These are phyloP conservation scores for Chiua virens DNA, from an alignment of 768 basidiomycete species.

Conservation along the genomic window DNA sequence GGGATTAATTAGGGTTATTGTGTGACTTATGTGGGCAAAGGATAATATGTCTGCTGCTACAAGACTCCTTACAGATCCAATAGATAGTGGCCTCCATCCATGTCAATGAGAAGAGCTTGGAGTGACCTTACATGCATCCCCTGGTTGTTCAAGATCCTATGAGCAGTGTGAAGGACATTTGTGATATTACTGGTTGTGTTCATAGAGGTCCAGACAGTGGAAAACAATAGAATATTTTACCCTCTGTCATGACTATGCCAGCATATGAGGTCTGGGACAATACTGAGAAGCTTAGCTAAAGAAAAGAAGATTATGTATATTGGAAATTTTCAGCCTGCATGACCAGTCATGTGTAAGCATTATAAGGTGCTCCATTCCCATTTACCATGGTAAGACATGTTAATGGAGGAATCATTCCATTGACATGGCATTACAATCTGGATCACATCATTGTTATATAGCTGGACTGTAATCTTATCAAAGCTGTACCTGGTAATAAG, in stretches of 20 bases:
- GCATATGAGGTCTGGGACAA: too few relatives aligned
- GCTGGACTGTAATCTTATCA: too few relatives aligned
- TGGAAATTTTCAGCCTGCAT: too few relatives aligned
- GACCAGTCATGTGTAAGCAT: too few relatives aligned
- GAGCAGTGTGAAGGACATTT: conserved; percentile 57
- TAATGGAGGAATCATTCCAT: too few relatives aligned
- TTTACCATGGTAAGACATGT: too few relatives aligned
- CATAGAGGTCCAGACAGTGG: conserved; percentile 79
- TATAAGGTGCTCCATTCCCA: too few relatives aligned
- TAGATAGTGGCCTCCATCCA: conserved; percentile 62
- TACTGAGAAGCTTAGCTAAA: conserved; percentile 51
- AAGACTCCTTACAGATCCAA: conserved; percentile 53
- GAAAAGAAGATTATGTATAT: conserved; percentile 10
- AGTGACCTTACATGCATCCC: conserved; percentile 67
- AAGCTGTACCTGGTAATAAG: too few relatives aligned
- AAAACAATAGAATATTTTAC: conserved; percentile 71
- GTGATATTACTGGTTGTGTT: conserved; percentile 56
- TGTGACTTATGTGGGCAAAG: conserved; percentile 55
- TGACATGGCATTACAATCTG: too few relatives aligned
- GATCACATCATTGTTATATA: too few relatives aligned
- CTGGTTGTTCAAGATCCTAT: conserved; percentile 60
- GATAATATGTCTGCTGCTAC: conserved; percentile 58
- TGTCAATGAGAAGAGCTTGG: conserved; percentile 60
- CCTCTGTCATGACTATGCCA: conserved; percentile 57
- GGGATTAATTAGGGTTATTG: conserved; percentile 18